These are phyloP conservation scores for Monilinia polystroma DNA, from an alignment of 2,329 filamentous ascomycete species.

Conservation along the genomic window DNA sequence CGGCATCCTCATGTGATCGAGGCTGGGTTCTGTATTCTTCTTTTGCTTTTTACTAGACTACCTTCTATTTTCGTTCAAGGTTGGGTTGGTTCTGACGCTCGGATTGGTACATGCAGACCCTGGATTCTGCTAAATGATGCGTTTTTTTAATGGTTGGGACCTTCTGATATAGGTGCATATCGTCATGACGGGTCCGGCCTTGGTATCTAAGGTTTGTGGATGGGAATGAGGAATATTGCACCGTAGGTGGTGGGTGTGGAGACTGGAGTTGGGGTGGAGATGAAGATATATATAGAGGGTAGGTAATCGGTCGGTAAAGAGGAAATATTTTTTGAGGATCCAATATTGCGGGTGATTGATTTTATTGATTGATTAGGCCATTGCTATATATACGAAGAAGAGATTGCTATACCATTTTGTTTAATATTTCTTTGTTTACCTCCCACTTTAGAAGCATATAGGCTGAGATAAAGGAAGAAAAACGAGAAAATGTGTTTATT, in stretches of 20 bases:
- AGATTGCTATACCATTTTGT: not conserved
- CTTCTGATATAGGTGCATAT: slow-evolving; percentile 17
- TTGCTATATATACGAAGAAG: not conserved
- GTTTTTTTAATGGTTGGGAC: slow-evolving; percentile 14
- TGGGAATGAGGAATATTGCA: not conserved
- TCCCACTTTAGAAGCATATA: not conserved
- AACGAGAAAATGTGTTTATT: slow-evolving; percentile 12
- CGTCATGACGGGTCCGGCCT: slow-evolving; percentile 14
- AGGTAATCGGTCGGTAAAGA: slow-evolving; percentile 19
- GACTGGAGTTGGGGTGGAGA: slow-evolving; percentile 4
- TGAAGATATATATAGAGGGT: slow-evolving; percentile 21
- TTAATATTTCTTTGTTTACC: not conserved
- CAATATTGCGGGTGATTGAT: not conserved
- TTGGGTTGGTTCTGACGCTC: not conserved
- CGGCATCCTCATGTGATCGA: slow-evolving; percentile 1
- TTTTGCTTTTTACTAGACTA: not conserved
- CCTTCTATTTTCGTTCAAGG: slow-evolving; percentile 6
- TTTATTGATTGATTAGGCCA: not conserved
- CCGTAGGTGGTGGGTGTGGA: slow-evolving; percentile 1
- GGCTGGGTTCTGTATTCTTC: not conserved
- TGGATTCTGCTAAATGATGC: not conserved
- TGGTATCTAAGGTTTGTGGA: not conserved
- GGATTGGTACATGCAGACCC: not conserved
- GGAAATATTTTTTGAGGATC: not conserved
- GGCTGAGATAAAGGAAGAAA: not conserved